These are phyloP conservation scores for Piper longum DNA, from an alignment of 164 flowering plant genomes.

Conservation along the genomic window DNA sequence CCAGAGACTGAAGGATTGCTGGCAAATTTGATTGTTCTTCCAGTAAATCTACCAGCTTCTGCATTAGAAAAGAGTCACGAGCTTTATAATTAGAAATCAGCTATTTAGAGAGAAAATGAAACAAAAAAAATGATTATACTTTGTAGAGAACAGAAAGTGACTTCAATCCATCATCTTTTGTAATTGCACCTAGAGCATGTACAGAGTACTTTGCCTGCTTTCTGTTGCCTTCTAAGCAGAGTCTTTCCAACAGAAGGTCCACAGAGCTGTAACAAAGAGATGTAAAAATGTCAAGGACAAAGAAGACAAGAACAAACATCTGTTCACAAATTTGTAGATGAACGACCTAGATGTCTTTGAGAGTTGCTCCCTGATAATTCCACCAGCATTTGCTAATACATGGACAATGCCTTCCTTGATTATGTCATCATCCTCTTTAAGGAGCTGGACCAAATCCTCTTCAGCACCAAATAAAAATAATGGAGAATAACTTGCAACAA, in stretches of 20 bases:
- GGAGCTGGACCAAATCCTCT: slow-evolving; percentile 57
- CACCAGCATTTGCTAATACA: slow-evolving; percentile 91
- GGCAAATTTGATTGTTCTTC: slow-evolving; percentile 73
- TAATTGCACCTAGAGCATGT: slow-evolving; percentile 87
- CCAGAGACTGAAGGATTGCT: slow-evolving; percentile 84
- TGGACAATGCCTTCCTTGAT: slow-evolving; percentile 81
- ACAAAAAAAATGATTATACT: slow-evolving; percentile 24
- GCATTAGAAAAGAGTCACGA: slow-evolving; percentile 16
- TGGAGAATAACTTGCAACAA: slow-evolving; percentile 71
- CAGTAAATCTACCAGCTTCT: slow-evolving; percentile 94
- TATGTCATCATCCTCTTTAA: slow-evolving; percentile 77
- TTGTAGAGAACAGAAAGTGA: slow-evolving; percentile 91
- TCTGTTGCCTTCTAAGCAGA: slow-evolving; percentile 87
- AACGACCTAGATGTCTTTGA: slow-evolving; percentile 57
- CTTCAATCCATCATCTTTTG: slow-evolving; percentile 93
- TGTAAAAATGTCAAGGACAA: background rate
- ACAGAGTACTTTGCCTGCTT: slow-evolving; percentile 98
- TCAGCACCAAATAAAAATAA: slow-evolving; percentile 57
- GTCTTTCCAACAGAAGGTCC: slow-evolving; percentile 74
- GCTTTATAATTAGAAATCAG: background rate
- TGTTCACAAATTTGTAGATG: too few relatives aligned
- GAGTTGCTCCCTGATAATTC: slow-evolving; percentile 74
- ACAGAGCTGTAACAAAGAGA: slow-evolving; percentile 52
- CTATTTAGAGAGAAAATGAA: background rate
- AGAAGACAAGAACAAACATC: background rate